Evolutionary conservation across 129 eudicot genomes (phyloP), one percentile per base, ranked within the genome.

Genomic region (Solidago caesia): DNA sequence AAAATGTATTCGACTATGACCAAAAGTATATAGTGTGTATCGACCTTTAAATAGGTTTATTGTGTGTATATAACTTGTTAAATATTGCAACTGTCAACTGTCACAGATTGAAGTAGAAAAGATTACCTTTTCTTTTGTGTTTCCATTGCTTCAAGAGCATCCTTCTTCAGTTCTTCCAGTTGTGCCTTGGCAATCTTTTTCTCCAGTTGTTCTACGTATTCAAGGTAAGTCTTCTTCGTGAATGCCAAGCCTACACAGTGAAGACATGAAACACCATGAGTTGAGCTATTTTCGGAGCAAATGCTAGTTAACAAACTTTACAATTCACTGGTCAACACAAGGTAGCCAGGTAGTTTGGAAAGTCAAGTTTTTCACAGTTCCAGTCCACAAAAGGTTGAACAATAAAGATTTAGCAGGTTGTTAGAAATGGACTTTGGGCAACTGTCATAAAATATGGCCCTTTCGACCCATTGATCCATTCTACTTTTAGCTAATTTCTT

Each of bases 161-260:
- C 96, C 79, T 87, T 87, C 85, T 90, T 85, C 77, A 90, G 79
- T 80, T 87, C 89, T 71, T 85, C 96, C 79, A 90, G 56, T 66
- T 90, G 91, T 53, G 96, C 93, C 76, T 90, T 90, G 5, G 93
- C 93, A 75, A 90, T 85, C 68, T 87, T 90, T 3, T 66, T 84
- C 59, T 90, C 96, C 86, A 90, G 49, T 25, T 85, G 80, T 79
- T 87, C 92, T 64, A 87, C 96, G 41, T 85, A 87, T 71, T 89
- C 87, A 76, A 76, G 96, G 96, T 66, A 90, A 75, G 66, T 90
- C 90, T 66, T 87, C 88, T 71, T 76, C 87, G 52, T 81, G 81
- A 43, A 90, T 81, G 25, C 96, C 96, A 57, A 90, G 90, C 86
- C 96, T 89, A 61, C n/a, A 67, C 53, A 83, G 4, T 43, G 1